Evolutionary conservation across 352 stramenopile genomes (phyloP), one percentile per base, ranked within the genome.

Genomic region (Globisporangium radiosum): DNA sequence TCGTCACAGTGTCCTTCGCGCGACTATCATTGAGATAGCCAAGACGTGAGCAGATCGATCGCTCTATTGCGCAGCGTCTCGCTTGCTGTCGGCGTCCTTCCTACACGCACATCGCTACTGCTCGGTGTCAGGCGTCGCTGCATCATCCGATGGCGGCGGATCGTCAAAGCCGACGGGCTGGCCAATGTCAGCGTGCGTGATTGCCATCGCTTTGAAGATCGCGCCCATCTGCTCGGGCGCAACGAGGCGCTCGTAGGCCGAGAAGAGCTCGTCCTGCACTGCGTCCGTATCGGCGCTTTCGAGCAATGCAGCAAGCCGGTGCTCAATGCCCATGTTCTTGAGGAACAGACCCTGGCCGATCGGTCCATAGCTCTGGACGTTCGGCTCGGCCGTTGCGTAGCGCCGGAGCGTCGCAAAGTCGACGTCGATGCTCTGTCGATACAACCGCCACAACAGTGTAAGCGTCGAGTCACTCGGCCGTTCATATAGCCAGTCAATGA

Each of bases 291-390:
- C 72, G 53, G 85, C 83, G 60, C 89, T 89, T 67, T 97, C 78
- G 50, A 98, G 82, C 58, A 97, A 72, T 63, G 86, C 83, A 17
- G 90, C 87, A 8, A 98, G 78, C 10, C 95, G 88, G 48, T 98
- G 81, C 59, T 97, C 87, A 55, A 97, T 96, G 59, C 95, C 95
- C 92, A 98, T 98, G 60, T 91, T 86, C 65, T 95, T 94, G 40
- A 98, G 75, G 66, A 98, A 98, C 37, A 77, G 66, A 40, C 93
- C 94, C 64, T 98, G 95, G 10, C 79, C 79, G 39, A 98, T 80
- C 7, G 93, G 89, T 6, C 94, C 94, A 56, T 85, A 94, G 51
- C 83, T 87, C 60, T 86, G 67, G 43, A 96, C 76, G 43, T 74
- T 75, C 14, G 68, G 57, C 51, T 83, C 74, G 44, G 42, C 60